Evolutionary conservation across 2,329 filamentous ascomycete species (phyloP), one percentile per base, ranked within the genome.

Genomic region (Aspergillus glaucus): DNA sequence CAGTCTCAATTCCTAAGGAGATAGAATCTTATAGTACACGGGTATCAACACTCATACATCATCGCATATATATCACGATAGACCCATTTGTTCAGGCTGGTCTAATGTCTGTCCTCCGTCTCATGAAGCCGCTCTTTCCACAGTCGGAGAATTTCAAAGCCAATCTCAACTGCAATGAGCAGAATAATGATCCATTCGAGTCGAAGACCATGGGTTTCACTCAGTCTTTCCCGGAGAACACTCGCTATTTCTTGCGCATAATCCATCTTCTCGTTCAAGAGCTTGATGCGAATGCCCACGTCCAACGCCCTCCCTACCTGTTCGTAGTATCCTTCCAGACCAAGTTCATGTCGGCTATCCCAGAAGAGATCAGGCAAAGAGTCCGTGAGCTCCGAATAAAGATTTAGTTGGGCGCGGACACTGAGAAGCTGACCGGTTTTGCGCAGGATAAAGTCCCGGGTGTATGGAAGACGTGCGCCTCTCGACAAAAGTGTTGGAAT

Each of bases 181-280:
- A 88, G 76, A 60, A 98, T 97, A 65, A 98, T 97, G 60, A 94
- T 94, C 86, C 88, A 92, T 72, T 97, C 93, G 9, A 98, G 76
- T 48, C 88, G 79, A 26, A 91, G 82, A 14, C 88, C 87, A 64
- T 97, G 90, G 66, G 88, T 89, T 75, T 97, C 91, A 64, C 87
- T 94, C 48, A 94, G 78, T 64, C 91, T 84, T 67, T 96, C 89
- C 50, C 93, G 79, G 52, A 97, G 72, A 14, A 97, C 91, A 46
- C 79, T 88, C 6, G 93, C 90, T 66, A 96, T 96, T 68, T 97
- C 92, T 62, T 93, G 88, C 1, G 92, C 93, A 66, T 98, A 97
- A 63, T 95, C 92, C 81, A 98, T 94, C 74, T 95, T 95, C 72
- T 95, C 88, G 67, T 98, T 98, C 58, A 97, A 72, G 15, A 88